phyloP scores from a whole-genome alignment of 352 stramenopile species.

The Globisporangium echinulatum region DNA sequence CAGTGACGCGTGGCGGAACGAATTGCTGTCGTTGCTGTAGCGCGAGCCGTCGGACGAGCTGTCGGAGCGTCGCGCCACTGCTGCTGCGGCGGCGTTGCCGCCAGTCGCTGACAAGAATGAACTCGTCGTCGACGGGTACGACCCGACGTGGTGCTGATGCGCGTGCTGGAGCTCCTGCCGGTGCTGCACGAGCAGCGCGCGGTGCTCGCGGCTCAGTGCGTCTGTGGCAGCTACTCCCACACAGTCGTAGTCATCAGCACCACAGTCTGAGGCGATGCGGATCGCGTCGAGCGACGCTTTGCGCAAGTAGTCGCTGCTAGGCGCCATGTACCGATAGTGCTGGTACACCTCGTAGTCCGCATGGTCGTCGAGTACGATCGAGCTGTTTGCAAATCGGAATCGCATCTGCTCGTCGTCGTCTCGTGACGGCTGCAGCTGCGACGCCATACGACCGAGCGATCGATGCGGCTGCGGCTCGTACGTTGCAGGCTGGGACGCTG shows the following conservation, averaged over 20 bases:
- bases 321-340: neutral
- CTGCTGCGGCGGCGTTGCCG: too few relatives aligned
- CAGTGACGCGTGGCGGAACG: neutral
- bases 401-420: slow-evolving; percentile 8
- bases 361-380: neutral
- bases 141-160: slow-evolving; percentile 1
- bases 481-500: slow-evolving; percentile 9
- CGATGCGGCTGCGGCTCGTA: slow-evolving; percentile 4
- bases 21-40: neutral
- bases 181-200: neutral
- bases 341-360: neutral
- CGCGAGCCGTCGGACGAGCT: slow-evolving; percentile 2
- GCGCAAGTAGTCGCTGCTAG: neutral
- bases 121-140: slow-evolving; percentile 1
- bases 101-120: slow-evolving; percentile 1
- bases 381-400: neutral
- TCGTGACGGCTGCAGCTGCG: slow-evolving; percentile 2
- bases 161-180: neutral
- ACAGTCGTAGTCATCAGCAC: slow-evolving; percentile 12
- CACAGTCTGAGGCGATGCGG: slow-evolving; percentile 36
- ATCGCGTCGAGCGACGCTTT: slow-evolving; percentile 32
- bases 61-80: slow-evolving; percentile 5
- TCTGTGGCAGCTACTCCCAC: too few relatives aligned
- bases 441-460: neutral
- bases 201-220: neutral